A percentile compares a stretch with the other conserved stretches of the same genome.
Evolutionary conservation across 225 moss, liverwort and hornwort genomes (phyloP).

Genomic region (Antitrichia curtipendula): DNA sequence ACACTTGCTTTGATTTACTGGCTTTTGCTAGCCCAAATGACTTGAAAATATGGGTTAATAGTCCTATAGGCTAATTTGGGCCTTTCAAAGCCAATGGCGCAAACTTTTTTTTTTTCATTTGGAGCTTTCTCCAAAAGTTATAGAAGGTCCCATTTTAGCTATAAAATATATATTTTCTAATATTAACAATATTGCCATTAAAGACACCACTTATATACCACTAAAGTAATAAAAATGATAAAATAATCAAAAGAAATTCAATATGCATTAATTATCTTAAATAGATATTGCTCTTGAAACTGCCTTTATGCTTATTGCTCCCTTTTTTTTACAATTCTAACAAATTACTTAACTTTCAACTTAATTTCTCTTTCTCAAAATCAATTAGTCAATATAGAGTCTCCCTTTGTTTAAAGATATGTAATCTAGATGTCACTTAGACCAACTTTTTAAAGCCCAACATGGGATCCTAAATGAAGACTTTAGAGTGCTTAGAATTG

Average conservation of each 20-base stretch:
- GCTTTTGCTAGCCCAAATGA: too few species aligned
- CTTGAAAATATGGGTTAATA: too few species aligned
- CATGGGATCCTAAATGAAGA: background rate
- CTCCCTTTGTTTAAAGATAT: accelerated
- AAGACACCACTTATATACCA: background rate
- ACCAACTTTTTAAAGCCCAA: accelerated
- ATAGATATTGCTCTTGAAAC: background rate
- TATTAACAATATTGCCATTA: background rate
- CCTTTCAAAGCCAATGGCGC: too few species aligned
- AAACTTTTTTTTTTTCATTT: too few species aligned
- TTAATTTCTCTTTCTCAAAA: background rate
- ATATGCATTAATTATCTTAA: background rate
- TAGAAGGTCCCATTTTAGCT: too few species aligned
- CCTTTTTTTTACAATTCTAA: background rate
- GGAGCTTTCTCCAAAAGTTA: too few species aligned
- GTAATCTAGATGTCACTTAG: background rate
- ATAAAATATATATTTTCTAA: background rate
- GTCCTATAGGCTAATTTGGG: too few species aligned
- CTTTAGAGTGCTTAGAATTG: background rate
- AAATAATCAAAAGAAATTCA: background rate
- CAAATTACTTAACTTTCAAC: background rate
- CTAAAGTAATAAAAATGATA: background rate
- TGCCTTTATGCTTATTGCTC: accelerated
- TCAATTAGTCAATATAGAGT: background rate
- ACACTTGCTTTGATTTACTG: too few species aligned